Percentiles rank a stretch among this genome's conserved stretches.
Evolutionary conservation across 441 rosid species (phyloP).

Genomic region (Bocquillonia castaneifolia): DNA sequence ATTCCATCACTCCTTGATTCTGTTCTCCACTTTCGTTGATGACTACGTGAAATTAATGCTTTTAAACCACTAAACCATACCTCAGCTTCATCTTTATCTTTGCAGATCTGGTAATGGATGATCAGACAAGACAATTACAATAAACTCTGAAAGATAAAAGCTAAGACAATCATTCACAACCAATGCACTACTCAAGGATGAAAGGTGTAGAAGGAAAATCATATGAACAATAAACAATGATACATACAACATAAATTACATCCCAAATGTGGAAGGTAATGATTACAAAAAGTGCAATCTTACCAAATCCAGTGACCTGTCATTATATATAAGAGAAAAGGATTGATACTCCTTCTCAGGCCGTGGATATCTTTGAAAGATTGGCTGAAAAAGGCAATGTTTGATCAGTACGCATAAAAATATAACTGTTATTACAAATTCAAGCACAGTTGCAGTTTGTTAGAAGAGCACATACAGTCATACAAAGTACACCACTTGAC

Average conservation of each 20-base stretch:
- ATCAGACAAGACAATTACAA: slow-evolving; percentile 20
- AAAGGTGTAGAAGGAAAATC: neutral
- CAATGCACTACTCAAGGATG: neutral
- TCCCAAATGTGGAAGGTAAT: neutral
- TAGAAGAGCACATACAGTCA: neutral
- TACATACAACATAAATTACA: neutral
- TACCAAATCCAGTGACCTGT: slow-evolving; percentile 35
- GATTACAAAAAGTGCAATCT: neutral
- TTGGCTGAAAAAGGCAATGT: slow-evolving; percentile 52
- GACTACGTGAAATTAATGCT: slow-evolving; percentile 77
- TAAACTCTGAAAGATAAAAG: slow-evolving; percentile 17
- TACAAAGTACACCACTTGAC: neutral
- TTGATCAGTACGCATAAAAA: slow-evolving; percentile 20
- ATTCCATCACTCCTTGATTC: slow-evolving; percentile 94
- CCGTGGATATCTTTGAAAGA: slow-evolving; percentile 85
- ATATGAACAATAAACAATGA: neutral
- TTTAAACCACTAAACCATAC: slow-evolving; percentile 95
- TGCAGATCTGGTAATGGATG: slow-evolving; percentile 40
- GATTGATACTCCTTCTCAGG: slow-evolving; percentile 39
- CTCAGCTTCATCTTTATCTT: slow-evolving; percentile 58
- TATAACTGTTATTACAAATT: neutral
- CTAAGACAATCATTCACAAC: neutral
- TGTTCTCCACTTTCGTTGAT: slow-evolving; percentile 67
- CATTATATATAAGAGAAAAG: slow-evolving; percentile 34
- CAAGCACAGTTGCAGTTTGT: neutral